phyloP scores from a whole-genome alignment of 306 rosid genomes.

The Medicago lupulina region DNA sequence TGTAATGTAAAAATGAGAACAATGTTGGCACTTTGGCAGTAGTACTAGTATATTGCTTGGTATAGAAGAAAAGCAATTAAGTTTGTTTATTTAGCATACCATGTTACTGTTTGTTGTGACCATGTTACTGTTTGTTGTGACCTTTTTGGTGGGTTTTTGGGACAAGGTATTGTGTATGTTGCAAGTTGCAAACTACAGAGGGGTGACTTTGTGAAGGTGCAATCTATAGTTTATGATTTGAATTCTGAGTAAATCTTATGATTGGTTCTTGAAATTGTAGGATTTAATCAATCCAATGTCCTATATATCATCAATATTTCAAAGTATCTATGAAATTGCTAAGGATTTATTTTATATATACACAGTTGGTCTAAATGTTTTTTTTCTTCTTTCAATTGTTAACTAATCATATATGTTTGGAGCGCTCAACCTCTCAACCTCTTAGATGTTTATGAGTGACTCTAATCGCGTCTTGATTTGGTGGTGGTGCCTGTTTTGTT shows the following conservation, averaged over 20 bases:
- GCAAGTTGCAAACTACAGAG: background rate
- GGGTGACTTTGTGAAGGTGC: conserved; percentile 25
- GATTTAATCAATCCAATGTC: background rate
- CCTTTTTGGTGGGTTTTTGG: conserved; percentile 8
- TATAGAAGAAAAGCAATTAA: conserved; percentile 52
- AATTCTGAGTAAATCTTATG: too few species aligned
- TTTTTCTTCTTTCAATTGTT: too few species aligned
- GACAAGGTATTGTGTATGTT: conserved; percentile 30
- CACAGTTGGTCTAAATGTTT: too few species aligned
- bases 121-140: conserved; percentile 36
- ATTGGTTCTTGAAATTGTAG: background rate
- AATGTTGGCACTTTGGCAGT: conserved; percentile 24
- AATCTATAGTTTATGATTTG: too few species aligned
- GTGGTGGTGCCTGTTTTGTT: too few species aligned
- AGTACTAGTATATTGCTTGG: conserved; percentile 39
- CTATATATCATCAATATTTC: background rate
- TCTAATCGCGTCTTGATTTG: too few species aligned
- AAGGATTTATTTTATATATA: too few species aligned
- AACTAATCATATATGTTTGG: too few species aligned
- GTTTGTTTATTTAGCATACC: conserved; percentile 54
- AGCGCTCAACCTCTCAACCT: too few species aligned
- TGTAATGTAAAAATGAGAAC: conserved; percentile 47
- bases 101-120: conserved; percentile 37
- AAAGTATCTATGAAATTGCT: background rate
- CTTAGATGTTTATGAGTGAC: too few species aligned